phyloP scores from a whole-genome alignment of 2,329 filamentous ascomycete species.

The Geosmithia morbida region DNA sequence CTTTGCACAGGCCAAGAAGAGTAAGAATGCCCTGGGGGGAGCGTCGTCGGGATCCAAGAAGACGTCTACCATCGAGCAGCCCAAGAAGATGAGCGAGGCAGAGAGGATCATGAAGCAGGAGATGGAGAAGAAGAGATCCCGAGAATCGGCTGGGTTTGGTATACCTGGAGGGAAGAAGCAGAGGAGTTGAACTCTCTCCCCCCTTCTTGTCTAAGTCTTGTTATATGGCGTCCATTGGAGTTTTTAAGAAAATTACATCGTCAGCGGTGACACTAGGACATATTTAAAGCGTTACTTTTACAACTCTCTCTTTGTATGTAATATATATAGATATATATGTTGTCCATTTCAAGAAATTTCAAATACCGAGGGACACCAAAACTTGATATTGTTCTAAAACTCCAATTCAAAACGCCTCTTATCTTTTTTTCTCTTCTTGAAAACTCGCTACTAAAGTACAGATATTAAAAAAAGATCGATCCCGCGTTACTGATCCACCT shows the following conservation, averaged over 20 bases:
- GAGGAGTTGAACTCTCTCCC: constrained; percentile 12
- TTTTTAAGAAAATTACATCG: too few species aligned
- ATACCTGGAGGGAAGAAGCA: constrained; percentile 38
- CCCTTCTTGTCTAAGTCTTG: too few species aligned
- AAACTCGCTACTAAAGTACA: neutral
- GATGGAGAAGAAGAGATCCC: constrained; percentile 52
- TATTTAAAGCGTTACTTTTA: too few species aligned
- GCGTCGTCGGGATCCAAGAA: constrained; percentile 46
- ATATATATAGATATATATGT: too few species aligned
- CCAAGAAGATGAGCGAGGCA: constrained; percentile 77
- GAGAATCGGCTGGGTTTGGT: constrained; percentile 29
- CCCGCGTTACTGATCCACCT: constrained; percentile 19
- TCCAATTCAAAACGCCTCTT: too few species aligned
- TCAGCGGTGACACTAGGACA: too few species aligned
- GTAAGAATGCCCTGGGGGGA: constrained; percentile 39
- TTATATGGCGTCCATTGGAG: neutral
- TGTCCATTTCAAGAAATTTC: too few species aligned
- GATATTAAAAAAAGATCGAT: neutral
- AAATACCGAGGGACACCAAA: neutral
- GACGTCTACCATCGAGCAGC: constrained; percentile 30
- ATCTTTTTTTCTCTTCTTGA: too few species aligned
- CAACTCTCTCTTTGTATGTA: too few species aligned
- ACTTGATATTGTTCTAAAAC: too few species aligned
- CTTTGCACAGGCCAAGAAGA: constrained; percentile 54
- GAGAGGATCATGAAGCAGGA: constrained; percentile 84